Base-by-base conservation (phyloP, 352 stramenopile species). In the Pythium grandisporangium region DNA sequence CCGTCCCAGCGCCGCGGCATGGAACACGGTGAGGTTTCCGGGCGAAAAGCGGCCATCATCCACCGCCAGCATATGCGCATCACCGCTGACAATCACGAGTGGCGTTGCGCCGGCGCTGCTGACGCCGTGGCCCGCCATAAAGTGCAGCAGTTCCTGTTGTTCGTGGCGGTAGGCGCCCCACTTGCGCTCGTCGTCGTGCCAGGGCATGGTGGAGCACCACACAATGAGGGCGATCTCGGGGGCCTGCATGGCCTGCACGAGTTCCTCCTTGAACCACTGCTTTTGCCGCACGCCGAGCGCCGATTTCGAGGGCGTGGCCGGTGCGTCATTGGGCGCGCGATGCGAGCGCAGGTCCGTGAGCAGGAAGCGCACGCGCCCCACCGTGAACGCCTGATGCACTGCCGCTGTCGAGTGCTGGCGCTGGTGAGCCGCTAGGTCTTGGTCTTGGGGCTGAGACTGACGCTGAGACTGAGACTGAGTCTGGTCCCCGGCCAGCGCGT, bases 61-160 rank as follows among this genome's bases (percentile, higher is more conserved):
- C 13, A 92, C 64, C 8, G 82, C 84, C 10, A 95, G 58, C 84
- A 95, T 95, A 48, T 95, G 84, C 25, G 84, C 84, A 41, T 95
- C 84, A 16, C 84, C 84, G 37, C 73, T 87, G 12, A 93, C 55
- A 37, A 95, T 84, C 11, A 95, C 61, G 33, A 95, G 70, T 2
- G 70, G 72, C 20, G 84, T 75, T n/a, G n/a, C n/a, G n/a, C n/a
- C n/a, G 57, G 59, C 79, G 26, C 65, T 68, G 49, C 83, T 84
- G 14, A 89, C 54, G 5, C 55, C 69, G 26, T 87, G 66, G 1
- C 35, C 66, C 38, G 71, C 66, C 45, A 93, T 77, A 41, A 73
- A 90, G 51, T 70, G 69, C 45, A 90, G 59, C 25, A 95, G 58
- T 41, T 91, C 77, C 13, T 64, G 51, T 40, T 91, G 75, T 42